Evolutionary conservation across 805 yeast species (phyloP), one percentile per base, ranked within the genome.

Genomic region (Candida jianshihensis): DNA sequence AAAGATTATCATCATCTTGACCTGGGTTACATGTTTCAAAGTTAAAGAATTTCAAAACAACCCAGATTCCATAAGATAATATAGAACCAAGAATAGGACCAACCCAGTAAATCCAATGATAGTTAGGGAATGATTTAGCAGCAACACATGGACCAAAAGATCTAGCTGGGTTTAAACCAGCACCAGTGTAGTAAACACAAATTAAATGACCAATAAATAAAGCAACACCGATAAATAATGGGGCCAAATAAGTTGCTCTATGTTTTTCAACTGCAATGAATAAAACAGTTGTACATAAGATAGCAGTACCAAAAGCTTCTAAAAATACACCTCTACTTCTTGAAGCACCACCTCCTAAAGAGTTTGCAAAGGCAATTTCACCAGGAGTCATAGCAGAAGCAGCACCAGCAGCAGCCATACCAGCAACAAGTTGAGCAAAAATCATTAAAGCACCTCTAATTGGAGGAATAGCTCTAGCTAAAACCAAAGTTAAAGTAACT

Each of bases 41-140:
- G 53, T 81, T 71, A 51, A 82, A 66, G 52, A 72, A 50, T 60
- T 75, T 78, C 64, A 85, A 67, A 33, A 75, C 45, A 56, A 78
- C 70, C 81, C 85, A 83, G 46, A 84, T 67, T 42, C 71, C 72
- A 47, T 71, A 75, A 15, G 94, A 80, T 47, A 85, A 56, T 38
- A 70, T 42, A 10, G 89, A 64, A 46, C 95, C 95, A 40, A 82
- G 54, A 37, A 78, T 50, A 42, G 96, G 95, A 37, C 96, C 96
- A 39, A 86, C 76, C 92, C 94, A 85, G 71, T 86, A 86, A 47
- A 87, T 85, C 95, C 94, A 86, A 70, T 78, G 87, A 66, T 86
- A 86, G 53, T 53, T 58, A 25, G 95, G 94, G 79, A 87, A 87
- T 17, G 74, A 67, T 39, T 60, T 67, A 37, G 73, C 72, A 41